A percentile compares a stretch with the other conserved stretches of the same genome.
These are phyloP conservation scores for Macadamia tetraphylla DNA, from an alignment of 164 flowering plant genomes.

Conservation along the genomic window DNA sequence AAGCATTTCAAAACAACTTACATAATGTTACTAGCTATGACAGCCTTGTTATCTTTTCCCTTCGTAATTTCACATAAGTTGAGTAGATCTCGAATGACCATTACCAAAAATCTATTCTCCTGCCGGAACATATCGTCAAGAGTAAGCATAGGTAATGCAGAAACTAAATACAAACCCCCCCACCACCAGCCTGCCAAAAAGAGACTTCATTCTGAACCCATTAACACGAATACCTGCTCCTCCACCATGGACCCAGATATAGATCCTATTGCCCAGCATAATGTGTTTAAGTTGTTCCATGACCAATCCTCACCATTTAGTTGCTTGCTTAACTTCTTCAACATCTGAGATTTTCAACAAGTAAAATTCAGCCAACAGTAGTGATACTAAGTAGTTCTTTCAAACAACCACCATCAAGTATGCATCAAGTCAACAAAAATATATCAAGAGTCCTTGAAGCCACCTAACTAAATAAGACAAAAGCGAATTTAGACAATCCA, in stretches of 20 bases:
- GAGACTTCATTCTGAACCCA: neutral
- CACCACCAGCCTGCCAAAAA: neutral
- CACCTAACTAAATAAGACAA: neutral
- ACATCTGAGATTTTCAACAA: conserved; percentile 50
- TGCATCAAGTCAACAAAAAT: neutral
- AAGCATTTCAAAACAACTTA: conserved; percentile 28
- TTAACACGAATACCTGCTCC: conserved; percentile 66
- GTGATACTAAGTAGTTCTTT: neutral
- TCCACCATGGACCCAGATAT: conserved; percentile 99
- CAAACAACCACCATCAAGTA: too few relatives aligned
- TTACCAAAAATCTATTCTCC: conserved; percentile 97
- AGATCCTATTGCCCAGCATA: conserved; percentile 99
- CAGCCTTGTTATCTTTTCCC: conserved; percentile 99
- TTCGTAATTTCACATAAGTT: conserved; percentile 94
- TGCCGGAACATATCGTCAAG: conserved; percentile 23
- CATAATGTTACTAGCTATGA: conserved; percentile 99
- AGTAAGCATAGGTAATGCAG: too few relatives aligned
- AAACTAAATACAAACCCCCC: too few relatives aligned
- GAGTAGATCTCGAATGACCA: conserved; percentile 95
- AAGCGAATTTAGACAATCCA: too few relatives aligned
- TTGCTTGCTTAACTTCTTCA: conserved; percentile 77
- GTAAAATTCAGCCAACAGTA: neutral
- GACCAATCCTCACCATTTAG: conserved; percentile 96
- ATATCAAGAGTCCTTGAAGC: neutral
- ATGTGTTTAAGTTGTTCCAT: conserved; percentile 94